Conservation (phyloP, 371 early-diverging fungal species). For the Capillidium rhysosporum region DNA sequence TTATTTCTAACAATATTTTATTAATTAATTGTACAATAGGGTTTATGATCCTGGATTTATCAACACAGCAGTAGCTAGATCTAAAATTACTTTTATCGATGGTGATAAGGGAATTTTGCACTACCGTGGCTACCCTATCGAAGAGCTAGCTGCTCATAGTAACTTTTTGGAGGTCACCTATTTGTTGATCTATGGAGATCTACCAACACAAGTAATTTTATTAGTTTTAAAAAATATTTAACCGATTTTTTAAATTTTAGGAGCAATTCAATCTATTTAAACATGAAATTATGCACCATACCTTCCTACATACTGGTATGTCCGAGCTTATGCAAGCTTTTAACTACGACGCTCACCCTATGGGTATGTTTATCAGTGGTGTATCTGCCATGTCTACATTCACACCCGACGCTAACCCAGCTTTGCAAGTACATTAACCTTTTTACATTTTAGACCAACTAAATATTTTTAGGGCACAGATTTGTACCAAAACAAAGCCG, state of each 20-base stretch:
- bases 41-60: conserved; percentile 16
- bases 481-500: conserved; percentile 18
- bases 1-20: neutral
- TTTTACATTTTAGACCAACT: neutral
- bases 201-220: conserved; percentile 12
- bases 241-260: neutral
- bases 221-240: neutral
- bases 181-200: conserved; percentile 22
- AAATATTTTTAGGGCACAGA: conserved; percentile 11
- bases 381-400: conserved; percentile 35
- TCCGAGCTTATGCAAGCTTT: conserved; percentile 26
- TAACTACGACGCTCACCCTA: conserved; percentile 41
- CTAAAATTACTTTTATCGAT: conserved; percentile 32
- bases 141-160: conserved; percentile 22
- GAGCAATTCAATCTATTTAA: conserved; percentile 12
- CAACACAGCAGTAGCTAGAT: conserved; percentile 34
- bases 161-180: conserved; percentile 23
- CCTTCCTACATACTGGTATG: conserved; percentile 24
- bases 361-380: conserved; percentile 28
- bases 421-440: conserved; percentile 13
- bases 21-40: conserved; percentile 1
- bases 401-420: conserved; percentile 39
- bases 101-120: conserved; percentile 32
- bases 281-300: conserved; percentile 28
- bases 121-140: conserved; percentile 27